These are phyloP conservation scores for Tilletia setariae DNA, from an alignment of 1,284 basidiomycete genomes.

Conservation along the genomic window DNA sequence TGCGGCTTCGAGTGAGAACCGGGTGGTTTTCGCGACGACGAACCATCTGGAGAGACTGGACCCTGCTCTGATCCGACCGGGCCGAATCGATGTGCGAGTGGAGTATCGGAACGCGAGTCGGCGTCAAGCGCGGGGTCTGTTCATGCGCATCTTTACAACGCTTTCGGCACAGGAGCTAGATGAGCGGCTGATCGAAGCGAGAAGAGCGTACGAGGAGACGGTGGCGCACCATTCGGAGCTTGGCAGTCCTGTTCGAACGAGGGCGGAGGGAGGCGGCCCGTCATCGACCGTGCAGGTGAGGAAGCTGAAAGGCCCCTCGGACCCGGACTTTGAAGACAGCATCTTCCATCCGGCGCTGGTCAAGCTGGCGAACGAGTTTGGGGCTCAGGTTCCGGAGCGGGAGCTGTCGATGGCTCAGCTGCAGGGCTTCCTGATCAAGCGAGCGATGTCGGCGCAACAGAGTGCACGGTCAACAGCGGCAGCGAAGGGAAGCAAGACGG, in stretches of 20 bases:
- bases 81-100: conserved; percentile 82
- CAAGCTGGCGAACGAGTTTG: not conserved
- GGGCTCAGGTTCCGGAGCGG: conserved; percentile 13
- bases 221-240: not conserved
- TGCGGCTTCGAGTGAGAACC: conserved; percentile 83
- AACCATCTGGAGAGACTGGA: conserved; percentile 75
- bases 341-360: conserved; percentile 11
- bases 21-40: conserved; percentile 99
- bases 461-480: not conserved
- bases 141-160: conserved; percentile 5
- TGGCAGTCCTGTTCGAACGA: not conserved
- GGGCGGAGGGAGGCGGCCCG: not conserved
- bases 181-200: conserved; percentile 6
- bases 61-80: conserved; percentile 88
- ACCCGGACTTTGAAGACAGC: conserved; percentile 2
- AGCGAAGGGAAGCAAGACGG: not conserved
- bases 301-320: not conserved
- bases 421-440: conserved; percentile 15
- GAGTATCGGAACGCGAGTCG: conserved; percentile 49
- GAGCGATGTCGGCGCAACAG: conserved; percentile 8
- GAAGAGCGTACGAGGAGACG: not conserved
- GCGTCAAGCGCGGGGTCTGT: not conserved
- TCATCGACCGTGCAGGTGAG: not conserved
- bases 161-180: conserved; percentile 9
- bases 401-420: conserved; percentile 10